These are phyloP conservation scores for Agrocybe praecox DNA, from an alignment of 768 basidiomycete species.

Conservation along the genomic window DNA sequence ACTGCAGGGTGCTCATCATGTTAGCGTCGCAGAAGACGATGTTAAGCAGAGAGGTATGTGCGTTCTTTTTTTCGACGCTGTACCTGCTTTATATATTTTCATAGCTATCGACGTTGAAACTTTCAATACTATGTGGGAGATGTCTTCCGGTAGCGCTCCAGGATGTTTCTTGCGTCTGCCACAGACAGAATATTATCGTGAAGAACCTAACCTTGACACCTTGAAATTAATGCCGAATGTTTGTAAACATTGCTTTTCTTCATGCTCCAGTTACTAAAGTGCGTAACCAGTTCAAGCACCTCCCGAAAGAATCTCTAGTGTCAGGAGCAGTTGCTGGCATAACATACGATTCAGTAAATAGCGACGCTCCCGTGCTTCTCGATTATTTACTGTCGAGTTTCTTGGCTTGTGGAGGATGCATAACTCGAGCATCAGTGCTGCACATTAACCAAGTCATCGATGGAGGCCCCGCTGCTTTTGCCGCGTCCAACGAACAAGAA, in stretches of 20 bases:
- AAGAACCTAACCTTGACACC: slow-evolving; percentile 16
- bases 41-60: slow-evolving; percentile 48
- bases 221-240: slow-evolving; percentile 20
- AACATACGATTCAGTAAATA: slow-evolving; percentile 59
- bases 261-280: background rate
- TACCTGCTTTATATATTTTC: background rate
- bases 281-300: slow-evolving; percentile 25
- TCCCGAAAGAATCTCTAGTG: slow-evolving; percentile 24
- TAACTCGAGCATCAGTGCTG: slow-evolving; percentile 54
- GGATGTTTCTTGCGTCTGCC: slow-evolving; percentile 56
- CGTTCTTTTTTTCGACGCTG: background rate
- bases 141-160: slow-evolving; percentile 53
- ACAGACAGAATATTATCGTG: slow-evolving; percentile 47
- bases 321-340: slow-evolving; percentile 40
- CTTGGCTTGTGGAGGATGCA: slow-evolving; percentile 53
- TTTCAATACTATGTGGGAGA: slow-evolving; percentile 63
- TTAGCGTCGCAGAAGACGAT: slow-evolving; percentile 53
- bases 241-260: background rate
- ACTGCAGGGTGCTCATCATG: slow-evolving; percentile 68
- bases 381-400: slow-evolving; percentile 62
- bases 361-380: slow-evolving; percentile 61
- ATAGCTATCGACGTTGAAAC: slow-evolving; percentile 63
- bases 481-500: slow-evolving; percentile 16
- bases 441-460: slow-evolving; percentile 66
- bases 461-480: slow-evolving; percentile 41